A percentile compares a stretch with the other conserved stretches of the same genome.
Evolutionary conservation across 306 rosid genomes (phyloP).

Genomic region (Fagus crenata): DNA sequence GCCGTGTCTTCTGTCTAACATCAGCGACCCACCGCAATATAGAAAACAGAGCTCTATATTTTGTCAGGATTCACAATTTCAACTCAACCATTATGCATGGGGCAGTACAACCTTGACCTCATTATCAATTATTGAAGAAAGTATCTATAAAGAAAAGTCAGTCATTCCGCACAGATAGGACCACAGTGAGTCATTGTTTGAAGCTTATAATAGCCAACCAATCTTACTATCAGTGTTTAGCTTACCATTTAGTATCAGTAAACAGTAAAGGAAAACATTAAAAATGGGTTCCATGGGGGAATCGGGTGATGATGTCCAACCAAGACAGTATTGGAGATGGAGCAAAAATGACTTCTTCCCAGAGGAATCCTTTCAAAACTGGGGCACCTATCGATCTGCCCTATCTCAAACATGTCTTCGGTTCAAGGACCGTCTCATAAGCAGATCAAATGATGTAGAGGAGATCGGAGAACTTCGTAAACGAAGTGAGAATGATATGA

Average conservation of each 20-base stretch:
- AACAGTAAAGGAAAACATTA: conserved; percentile 1
- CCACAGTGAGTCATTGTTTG: neutral
- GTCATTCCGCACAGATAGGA: neutral
- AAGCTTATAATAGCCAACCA: neutral
- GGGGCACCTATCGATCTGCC: conserved; percentile 52
- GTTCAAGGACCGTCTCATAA: conserved; percentile 60
- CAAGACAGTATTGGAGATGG: conserved; percentile 71
- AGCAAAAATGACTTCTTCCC: conserved; percentile 77
- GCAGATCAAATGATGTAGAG: conserved; percentile 54
- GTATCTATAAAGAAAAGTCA: no score
- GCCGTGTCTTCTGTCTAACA: neutral
- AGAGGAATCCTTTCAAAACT: conserved; percentile 72
- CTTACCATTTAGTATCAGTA: neutral
- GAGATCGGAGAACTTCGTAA: conserved; percentile 49
- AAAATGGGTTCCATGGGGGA: conserved; percentile 30
- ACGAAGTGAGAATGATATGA: conserved; percentile 61
- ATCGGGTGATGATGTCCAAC: conserved; percentile 28
- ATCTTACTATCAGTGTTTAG: neutral
- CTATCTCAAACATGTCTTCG: conserved; percentile 54
- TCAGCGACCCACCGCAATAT: no score
- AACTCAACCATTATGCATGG: neutral
- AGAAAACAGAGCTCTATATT: neutral
- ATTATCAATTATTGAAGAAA: neutral
- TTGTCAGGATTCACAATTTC: neutral
- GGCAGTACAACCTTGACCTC: neutral